Evolutionary conservation across 768 basidiomycete species (phyloP).

Genomic region (Chalciporus sphaerocephalus): DNA sequence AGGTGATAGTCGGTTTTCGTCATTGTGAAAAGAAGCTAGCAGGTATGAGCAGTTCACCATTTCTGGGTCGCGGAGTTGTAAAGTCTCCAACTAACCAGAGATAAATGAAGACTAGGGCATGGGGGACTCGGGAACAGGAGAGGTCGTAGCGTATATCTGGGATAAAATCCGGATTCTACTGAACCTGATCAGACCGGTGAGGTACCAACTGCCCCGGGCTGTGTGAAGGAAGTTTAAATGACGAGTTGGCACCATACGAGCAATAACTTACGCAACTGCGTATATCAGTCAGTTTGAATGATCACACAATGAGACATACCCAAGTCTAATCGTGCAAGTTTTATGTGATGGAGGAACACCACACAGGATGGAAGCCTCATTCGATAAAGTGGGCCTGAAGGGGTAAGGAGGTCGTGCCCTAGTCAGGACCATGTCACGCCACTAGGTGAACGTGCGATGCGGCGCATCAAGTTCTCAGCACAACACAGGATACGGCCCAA

Average conservation of each 20-base stretch:
- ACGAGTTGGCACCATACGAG: constrained; percentile 6
- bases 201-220: constrained; percentile 8
- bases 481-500: constrained; percentile 14
- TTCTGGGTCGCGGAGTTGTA: constrained; percentile 31
- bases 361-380: constrained; percentile 1
- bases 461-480: constrained; percentile 6
- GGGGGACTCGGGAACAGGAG: background rate
- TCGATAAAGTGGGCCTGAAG: background rate
- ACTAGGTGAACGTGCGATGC: constrained; percentile 20
- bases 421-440: constrained; percentile 16
- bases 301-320: background rate
- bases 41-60: constrained; percentile 22
- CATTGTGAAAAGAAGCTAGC: constrained; percentile 25
- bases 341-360: constrained; percentile 13
- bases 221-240: constrained; percentile 1
- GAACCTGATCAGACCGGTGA: constrained; percentile 6
- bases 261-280: background rate
- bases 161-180: background rate
- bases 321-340: background rate
- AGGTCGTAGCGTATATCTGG: constrained; percentile 4
- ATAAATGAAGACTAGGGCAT: constrained; percentile 5
- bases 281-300: background rate
- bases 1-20: constrained; percentile 18
- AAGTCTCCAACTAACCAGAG: constrained; percentile 5
- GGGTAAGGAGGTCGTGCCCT: background rate